Base-by-base conservation (phyloP, 225 moss, liverwort and hornwort species). In the Marchantia polymorpha region DNA sequence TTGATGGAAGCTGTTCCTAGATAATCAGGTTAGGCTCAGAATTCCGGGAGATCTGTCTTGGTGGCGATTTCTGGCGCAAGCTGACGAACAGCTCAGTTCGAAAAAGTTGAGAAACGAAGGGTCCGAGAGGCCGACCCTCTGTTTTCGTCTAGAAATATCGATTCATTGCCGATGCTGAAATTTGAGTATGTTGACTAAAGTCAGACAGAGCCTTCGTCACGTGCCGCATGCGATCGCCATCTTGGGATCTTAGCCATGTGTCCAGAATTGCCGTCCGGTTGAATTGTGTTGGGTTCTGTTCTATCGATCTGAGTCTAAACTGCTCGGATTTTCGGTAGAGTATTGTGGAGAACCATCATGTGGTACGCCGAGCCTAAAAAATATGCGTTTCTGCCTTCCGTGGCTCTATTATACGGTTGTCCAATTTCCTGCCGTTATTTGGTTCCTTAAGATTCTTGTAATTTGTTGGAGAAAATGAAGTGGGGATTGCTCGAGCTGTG, bases 401-500 rank as follows among this genome's bases (percentile, higher is more conserved):
- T 58, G 64, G 65, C 53, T 59, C 49, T 81, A 22, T 69, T 48
- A 61, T 69, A 77, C 63, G 67, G 84, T 46, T 81, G 78, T 52
- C 78, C 81, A 10, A 81, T 78, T 74, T 81, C 74, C 49, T 81
- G 78, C 63, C 23, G 70, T 74, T 85, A 75, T 79, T 69, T 79
- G 75, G 81, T 81, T 29, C 81, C 81, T 9, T 70, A 71, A 74
- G 25, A 39, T 71, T 68, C 49, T 59, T 13, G 2, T 39, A 39
- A 74, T n/a, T 54, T 31, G 14, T 48, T 23, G 50, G 78, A 29
- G 74, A 66, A 69, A 68, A 78, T 53, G 64, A 69, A 58, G 27
- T 27, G 30, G 29, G 30, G 30, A 69, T 53, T 47, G 22, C 52
- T 22, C 16, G 65, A 29, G 22, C 54, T 48, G 69, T 81, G 52